A percentile compares a stretch with the other conserved stretches of the same genome.
Conservation (phyloP, 73 alveolate genomes). For the Paramecium biaurelia region DNA sequence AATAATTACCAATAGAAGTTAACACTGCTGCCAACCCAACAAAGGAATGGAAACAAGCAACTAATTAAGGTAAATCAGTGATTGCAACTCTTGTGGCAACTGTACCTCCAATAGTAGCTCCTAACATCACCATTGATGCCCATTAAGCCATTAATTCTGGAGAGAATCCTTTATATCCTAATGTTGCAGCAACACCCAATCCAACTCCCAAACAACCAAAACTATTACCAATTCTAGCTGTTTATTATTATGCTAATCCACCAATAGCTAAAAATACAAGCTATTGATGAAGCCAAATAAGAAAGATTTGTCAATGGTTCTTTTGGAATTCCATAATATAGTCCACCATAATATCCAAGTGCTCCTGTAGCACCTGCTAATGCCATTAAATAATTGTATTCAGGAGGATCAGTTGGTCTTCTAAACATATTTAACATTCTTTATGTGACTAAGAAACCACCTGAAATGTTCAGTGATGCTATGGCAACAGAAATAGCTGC, state of each 20-base stretch:
- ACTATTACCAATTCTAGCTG: conserved; percentile 76
- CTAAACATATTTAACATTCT: conserved; percentile 70
- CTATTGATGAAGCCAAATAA: conserved; percentile 70
- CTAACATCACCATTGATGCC: conserved; percentile 54
- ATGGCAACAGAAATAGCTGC: conserved; percentile 65
- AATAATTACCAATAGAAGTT: conserved; percentile 68
- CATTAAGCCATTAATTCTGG: conserved; percentile 44
- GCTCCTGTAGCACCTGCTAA: conserved; percentile 41
- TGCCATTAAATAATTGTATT: conserved; percentile 63
- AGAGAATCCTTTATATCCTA: background rate
- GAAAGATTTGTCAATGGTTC: conserved; percentile 56
- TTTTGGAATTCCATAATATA: conserved; percentile 38
- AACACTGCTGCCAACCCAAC: conserved; percentile 79
- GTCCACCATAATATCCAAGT: conserved; percentile 44
- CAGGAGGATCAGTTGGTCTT: conserved; percentile 70
- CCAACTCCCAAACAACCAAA: conserved; percentile 69
- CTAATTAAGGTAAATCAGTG: conserved; percentile 60
- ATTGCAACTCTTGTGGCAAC: conserved; percentile 42
- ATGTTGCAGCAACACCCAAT: conserved; percentile 57
- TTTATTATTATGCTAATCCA: conserved; percentile 72
- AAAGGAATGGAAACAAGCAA: conserved; percentile 77
- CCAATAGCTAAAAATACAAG: conserved; percentile 74
- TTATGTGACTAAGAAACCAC: conserved; percentile 66
- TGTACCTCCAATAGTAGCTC: conserved; percentile 42
- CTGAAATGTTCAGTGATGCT: conserved; percentile 60